Conservation (phyloP, 257 asterid species). For the Gentiana straminea region DNA sequence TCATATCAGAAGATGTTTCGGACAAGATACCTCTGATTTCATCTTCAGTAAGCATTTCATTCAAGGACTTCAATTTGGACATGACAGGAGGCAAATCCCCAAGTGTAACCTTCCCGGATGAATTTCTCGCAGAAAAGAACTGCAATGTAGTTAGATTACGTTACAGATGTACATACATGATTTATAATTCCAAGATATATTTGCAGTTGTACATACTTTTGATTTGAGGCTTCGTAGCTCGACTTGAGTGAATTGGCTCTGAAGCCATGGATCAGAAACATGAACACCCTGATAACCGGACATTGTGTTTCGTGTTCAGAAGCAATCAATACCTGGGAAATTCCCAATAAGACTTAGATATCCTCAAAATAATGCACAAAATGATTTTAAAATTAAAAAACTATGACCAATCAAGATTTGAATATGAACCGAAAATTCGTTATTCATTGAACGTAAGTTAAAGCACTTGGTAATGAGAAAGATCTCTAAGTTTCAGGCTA, state of each 20-base stretch:
- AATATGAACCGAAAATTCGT: too few relatives aligned
- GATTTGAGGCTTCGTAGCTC: conserved; percentile 69
- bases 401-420: too few relatives aligned
- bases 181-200: too few relatives aligned
- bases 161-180: too few relatives aligned
- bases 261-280: conserved; percentile 74
- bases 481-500: too few relatives aligned
- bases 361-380: too few relatives aligned
- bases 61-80: conserved; percentile 50
- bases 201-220: conserved; percentile 21
- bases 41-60: conserved; percentile 30
- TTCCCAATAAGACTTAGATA: too few relatives aligned
- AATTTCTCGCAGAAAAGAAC: conserved; percentile 45
- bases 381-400: too few relatives aligned
- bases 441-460: too few relatives aligned
- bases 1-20: conserved; percentile 37
- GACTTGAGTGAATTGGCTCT: conserved; percentile 81
- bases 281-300: conserved; percentile 58
- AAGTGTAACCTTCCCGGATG: conserved; percentile 50
- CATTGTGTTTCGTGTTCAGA: conserved; percentile 22
- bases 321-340: conserved; percentile 3
- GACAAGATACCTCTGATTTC: conserved; percentile 43
- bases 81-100: conserved; percentile 56
- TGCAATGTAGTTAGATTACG: conserved; percentile 9
- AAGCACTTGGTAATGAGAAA: too few relatives aligned